These are phyloP conservation scores for Urtica urens DNA, from an alignment of 306 rosid genomes.

Conservation along the genomic window DNA sequence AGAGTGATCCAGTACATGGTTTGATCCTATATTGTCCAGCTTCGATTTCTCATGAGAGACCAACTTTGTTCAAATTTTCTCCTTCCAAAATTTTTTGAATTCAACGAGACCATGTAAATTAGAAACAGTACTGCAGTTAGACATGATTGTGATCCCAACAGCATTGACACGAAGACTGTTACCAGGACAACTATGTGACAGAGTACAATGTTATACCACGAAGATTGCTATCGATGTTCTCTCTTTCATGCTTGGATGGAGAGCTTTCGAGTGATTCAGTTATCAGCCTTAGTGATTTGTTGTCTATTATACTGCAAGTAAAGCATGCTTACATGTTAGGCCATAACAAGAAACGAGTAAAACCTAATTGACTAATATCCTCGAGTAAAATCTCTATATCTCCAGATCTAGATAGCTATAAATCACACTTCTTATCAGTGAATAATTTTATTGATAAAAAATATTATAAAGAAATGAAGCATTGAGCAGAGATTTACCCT, in stretches of 20 bases:
- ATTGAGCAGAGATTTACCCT: conserved; percentile 45
- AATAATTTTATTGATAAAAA: background rate
- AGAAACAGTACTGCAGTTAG: no score
- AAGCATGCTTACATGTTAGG: conserved; percentile 19
- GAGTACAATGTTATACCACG: conserved; percentile 76
- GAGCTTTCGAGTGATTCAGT: conserved; percentile 56
- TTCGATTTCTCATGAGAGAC: no score
- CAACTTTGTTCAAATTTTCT: no score
- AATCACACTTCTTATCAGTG: no score
- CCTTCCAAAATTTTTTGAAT: no score
- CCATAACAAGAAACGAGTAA: background rate
- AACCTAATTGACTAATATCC: background rate
- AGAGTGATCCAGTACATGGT: no score
- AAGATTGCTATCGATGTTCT: conserved; percentile 39
- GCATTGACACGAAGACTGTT: no score
- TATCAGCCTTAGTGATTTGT: conserved; percentile 69
- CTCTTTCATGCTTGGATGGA: conserved; percentile 46
- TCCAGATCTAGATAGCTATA: background rate
- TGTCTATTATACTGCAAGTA: conserved; percentile 78
- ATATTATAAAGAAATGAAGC: conserved; percentile 1
- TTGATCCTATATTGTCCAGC: no score
- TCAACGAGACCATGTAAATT: no score
- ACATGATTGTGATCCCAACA: no score
- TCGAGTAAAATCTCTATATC: background rate
- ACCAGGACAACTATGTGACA: no score